phyloP scores from a whole-genome alignment of 2,329 filamentous ascomycete genomes.

The Sarocladiaceae sp. region DNA sequence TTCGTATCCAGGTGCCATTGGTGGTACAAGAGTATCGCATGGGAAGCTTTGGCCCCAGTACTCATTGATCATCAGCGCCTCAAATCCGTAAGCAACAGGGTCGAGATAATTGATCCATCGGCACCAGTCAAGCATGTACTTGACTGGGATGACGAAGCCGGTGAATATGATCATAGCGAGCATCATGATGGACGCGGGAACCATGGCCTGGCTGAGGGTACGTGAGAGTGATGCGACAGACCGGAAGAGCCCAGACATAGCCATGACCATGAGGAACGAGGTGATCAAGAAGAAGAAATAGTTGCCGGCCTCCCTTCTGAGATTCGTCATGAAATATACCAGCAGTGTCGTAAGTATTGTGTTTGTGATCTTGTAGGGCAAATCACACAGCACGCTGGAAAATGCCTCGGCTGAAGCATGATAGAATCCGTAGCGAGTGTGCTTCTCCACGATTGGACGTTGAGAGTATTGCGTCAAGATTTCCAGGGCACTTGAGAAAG shows the following conservation, averaged over 20 bases:
- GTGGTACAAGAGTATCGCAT: constrained; percentile 21
- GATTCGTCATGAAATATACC: constrained; percentile 39
- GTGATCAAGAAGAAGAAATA: constrained; percentile 44
- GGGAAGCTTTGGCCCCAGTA: constrained; percentile 35
- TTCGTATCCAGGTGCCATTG: constrained; percentile 19
- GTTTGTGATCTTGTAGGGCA: constrained; percentile 37
- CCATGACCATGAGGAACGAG: constrained; percentile 49
- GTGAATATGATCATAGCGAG: constrained; percentile 31
- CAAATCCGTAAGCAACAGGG: constrained; percentile 61
- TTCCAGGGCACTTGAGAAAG: constrained; percentile 28
- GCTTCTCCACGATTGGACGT: constrained; percentile 30
- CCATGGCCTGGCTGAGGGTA: constrained; percentile 43
- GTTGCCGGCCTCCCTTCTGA: constrained; percentile 32
- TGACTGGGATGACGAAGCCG: constrained; percentile 39
- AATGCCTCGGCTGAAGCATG: constrained; percentile 29
- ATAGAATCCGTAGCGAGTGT: constrained; percentile 33
- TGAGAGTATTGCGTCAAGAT: constrained; percentile 20
- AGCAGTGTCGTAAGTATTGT: constrained; percentile 32
- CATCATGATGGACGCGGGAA: constrained; percentile 31
- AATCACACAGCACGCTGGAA: constrained; percentile 33
- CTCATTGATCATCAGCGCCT: constrained; percentile 62
- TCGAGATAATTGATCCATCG: constrained; percentile 64
- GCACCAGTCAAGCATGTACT: constrained; percentile 57
- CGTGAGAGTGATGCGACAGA: constrained; percentile 47
- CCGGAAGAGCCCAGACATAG: constrained; percentile 62